Percentiles rank a stretch among this genome's conserved stretches.
Evolutionary conservation across 805 yeast species (phyloP).

Genomic region (Clavispora vitiphila): DNA sequence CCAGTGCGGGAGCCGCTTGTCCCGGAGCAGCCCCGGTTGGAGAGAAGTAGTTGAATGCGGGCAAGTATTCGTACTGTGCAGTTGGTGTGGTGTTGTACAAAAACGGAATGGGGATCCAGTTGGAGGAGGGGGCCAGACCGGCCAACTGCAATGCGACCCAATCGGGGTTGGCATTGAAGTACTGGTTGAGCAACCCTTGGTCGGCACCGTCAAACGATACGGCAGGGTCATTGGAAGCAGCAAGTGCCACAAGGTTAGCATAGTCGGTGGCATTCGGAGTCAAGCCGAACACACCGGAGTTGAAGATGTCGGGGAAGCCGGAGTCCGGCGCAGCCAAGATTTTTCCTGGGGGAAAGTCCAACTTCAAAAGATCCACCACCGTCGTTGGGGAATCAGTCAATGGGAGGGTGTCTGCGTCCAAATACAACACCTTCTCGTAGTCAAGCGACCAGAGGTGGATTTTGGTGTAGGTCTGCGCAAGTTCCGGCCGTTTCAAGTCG

Average conservation of each 20-base stretch:
- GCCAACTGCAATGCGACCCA: conserved; percentile 25
- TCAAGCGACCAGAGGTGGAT: conserved; percentile 16
- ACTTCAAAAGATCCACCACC: conserved; percentile 23
- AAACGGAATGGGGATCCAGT: conserved; percentile 76
- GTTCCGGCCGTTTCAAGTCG: conserved; percentile 26
- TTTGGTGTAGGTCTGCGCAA: conserved; percentile 15
- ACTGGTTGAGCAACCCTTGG: conserved; percentile 83
- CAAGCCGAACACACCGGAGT: conserved; percentile 17
- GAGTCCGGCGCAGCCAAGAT: conserved; percentile 18
- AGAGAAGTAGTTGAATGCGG: conserved; percentile 56
- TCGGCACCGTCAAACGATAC: conserved; percentile 81
- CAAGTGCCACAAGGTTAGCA: conserved; percentile 26
- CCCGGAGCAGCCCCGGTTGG: no score
- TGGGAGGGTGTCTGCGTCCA: conserved; percentile 18
- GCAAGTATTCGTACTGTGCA: conserved; percentile 61
- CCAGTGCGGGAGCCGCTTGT: no score
- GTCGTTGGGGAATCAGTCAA: conserved; percentile 11
- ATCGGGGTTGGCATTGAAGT: conserved; percentile 45
- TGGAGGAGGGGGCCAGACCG: conserved; percentile 11
- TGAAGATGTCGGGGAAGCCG: conserved; percentile 18
- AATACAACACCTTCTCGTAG: conserved; percentile 15
- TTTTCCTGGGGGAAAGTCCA: conserved; percentile 11
- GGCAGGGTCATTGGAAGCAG: conserved; percentile 11
- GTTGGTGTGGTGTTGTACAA: conserved; percentile 74
- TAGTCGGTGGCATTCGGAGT: conserved; percentile 12